These are phyloP conservation scores for Mucor lusitanicus DNA, from an alignment of 371 early-diverging fungal genomes.

Conservation along the genomic window DNA sequence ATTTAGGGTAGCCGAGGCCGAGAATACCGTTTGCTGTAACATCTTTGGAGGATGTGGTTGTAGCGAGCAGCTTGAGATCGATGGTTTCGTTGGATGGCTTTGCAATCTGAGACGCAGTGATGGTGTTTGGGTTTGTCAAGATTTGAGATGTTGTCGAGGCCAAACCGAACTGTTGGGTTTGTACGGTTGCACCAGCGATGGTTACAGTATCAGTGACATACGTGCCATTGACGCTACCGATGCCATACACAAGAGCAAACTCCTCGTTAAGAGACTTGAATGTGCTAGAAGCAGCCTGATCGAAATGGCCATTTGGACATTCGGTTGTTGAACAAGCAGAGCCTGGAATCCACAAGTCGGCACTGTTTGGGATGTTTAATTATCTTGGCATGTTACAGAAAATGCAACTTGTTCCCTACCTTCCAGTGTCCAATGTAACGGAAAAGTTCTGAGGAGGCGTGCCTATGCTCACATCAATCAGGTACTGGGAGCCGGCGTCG, in stretches of 20 bases:
- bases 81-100: background rate
- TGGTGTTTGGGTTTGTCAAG: conserved; percentile 34
- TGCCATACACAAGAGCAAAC: conserved; percentile 40
- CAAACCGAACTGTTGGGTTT: conserved; percentile 48
- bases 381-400: conserved; percentile 2
- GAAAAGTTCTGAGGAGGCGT: conserved; percentile 44
- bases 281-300: conserved; percentile 25
- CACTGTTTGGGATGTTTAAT: conserved; percentile 25
- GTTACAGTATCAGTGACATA: conserved; percentile 44
- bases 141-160: conserved; percentile 30
- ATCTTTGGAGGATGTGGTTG: background rate
- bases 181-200: conserved; percentile 32
- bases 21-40: conserved; percentile 43
- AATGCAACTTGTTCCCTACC: conserved; percentile 18
- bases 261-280: conserved; percentile 22
- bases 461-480: conserved; percentile 39
- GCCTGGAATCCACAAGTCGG: conserved; percentile 51
- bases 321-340: conserved; percentile 31
- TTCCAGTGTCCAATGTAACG: conserved; percentile 51
- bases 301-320: conserved; percentile 42
- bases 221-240: conserved; percentile 44
- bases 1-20: conserved; percentile 43
- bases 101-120: conserved; percentile 15
- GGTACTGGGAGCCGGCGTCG: conserved; percentile 39
- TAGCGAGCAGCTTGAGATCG: background rate